These are phyloP conservation scores for Melampsora americana DNA, from an alignment of 1,284 basidiomycete genomes.

Conservation along the genomic window DNA sequence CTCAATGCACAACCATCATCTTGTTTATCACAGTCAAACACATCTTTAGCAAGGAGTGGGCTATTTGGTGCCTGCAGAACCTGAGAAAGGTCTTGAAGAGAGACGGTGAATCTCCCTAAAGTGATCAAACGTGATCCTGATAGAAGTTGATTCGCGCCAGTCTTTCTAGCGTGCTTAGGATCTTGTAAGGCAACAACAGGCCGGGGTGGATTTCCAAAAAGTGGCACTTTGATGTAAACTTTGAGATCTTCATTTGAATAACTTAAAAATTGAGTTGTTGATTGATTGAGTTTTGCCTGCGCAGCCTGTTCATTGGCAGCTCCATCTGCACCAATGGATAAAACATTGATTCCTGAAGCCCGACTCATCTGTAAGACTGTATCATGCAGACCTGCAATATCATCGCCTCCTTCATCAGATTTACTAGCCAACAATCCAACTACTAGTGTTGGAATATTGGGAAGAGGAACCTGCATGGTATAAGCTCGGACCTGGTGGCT, in stretches of 20 bases:
- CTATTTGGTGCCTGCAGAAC: constrained; percentile 4
- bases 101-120: neutral
- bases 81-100: constrained; percentile 20
- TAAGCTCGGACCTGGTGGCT: constrained; percentile 6
- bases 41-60: constrained; percentile 5
- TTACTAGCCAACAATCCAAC: constrained; percentile 7
- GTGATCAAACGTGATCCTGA: too few species aligned
- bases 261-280: neutral
- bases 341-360: constrained; percentile 5
- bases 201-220: too few species aligned
- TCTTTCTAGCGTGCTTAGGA: too few species aligned
- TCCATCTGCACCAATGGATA: constrained; percentile 20
- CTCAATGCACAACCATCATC: too few species aligned
- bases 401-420: neutral
- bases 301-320: constrained; percentile 15
- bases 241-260: constrained; percentile 3
- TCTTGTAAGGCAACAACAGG: too few species aligned
- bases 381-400: neutral
- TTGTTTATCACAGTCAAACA: too few species aligned
- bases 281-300: neutral
- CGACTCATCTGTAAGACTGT: too few species aligned
- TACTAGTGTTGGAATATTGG: constrained; percentile 9
- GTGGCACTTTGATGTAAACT: constrained; percentile 10
- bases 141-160: too few species aligned
- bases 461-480: constrained; percentile 5